Percentiles rank a stretch among this genome's conserved stretches.
phyloP scores from a whole-genome alignment of 2,329 filamentous ascomycete species.

The Penicillium capsulatum region DNA sequence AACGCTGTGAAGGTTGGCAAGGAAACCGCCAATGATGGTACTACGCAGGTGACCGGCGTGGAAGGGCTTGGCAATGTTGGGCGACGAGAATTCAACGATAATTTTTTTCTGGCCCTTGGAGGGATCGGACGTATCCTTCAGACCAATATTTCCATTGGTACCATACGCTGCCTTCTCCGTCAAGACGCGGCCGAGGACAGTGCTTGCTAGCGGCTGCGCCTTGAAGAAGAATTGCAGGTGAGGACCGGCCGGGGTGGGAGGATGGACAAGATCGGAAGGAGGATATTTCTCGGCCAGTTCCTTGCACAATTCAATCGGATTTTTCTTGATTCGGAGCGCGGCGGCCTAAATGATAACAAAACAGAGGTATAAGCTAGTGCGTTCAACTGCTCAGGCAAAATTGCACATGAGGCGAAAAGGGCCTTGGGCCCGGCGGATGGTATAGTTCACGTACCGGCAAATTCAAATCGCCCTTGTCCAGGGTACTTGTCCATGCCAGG shows the following conservation, averaged over 20 bases:
- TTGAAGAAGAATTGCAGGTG: constrained; percentile 66
- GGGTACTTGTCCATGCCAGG: constrained; percentile 43
- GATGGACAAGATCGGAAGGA: constrained; percentile 54
- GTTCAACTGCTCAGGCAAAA: not conserved
- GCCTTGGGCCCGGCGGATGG: not conserved
- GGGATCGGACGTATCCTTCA: constrained; percentile 55
- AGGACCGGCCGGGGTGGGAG: constrained; percentile 53
- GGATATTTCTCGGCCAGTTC: constrained; percentile 57
- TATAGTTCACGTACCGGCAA: constrained; percentile 36
- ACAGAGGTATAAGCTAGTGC: not conserved
- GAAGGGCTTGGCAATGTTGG: constrained; percentile 65
- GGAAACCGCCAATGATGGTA: constrained; percentile 64
- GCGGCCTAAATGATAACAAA: constrained; percentile 30
- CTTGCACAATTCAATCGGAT: constrained; percentile 53
- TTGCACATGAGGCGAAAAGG: too few relatives aligned
- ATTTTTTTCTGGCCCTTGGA: constrained; percentile 56
- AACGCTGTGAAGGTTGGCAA: constrained; percentile 58
- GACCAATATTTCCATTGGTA: constrained; percentile 55
- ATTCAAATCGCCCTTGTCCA: constrained; percentile 47
- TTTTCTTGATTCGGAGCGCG: constrained; percentile 51
- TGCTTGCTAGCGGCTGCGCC: constrained; percentile 51
- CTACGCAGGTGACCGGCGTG: constrained; percentile 62
- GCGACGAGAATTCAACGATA: constrained; percentile 63
- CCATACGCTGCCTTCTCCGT: constrained; percentile 56
- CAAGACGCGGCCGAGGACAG: constrained; percentile 58